Conservation (phyloP, 2,329 filamentous ascomycete species). For the Achaetomium macrosporum region DNA sequence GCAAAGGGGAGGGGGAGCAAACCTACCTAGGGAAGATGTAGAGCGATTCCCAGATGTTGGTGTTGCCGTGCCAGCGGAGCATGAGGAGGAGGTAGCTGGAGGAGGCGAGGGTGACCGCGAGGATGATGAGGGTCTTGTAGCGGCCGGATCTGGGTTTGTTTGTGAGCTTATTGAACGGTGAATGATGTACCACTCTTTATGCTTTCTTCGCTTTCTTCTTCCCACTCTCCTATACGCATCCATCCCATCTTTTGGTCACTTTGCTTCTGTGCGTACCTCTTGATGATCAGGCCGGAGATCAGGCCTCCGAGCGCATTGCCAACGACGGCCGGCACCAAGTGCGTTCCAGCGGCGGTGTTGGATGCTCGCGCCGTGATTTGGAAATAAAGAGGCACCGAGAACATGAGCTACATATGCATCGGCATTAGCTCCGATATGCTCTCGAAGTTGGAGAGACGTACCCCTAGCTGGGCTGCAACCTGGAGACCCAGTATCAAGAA, state of each 20-base stretch:
- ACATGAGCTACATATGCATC: constrained; percentile 46
- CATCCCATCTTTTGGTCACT: too few relatives aligned
- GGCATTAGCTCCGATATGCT: background rate
- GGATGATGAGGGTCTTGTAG: constrained; percentile 50
- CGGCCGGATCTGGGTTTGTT: constrained; percentile 44
- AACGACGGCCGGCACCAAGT: constrained; percentile 61
- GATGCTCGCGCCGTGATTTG: constrained; percentile 54
- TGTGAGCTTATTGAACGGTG: background rate
- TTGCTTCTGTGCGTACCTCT: constrained; percentile 28
- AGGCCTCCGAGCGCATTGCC: constrained; percentile 63
- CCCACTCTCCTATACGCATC: too few relatives aligned
- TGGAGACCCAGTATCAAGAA: constrained; percentile 50
- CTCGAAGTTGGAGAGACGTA: constrained; percentile 28
- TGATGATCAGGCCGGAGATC: constrained; percentile 52
- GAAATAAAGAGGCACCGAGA: constrained; percentile 63
- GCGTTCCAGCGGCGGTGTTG: constrained; percentile 51
- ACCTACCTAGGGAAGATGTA: constrained; percentile 50
- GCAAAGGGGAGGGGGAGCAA: background rate
- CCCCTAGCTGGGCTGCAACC: constrained; percentile 50
- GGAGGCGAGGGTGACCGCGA: constrained; percentile 45
- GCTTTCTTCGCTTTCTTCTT: too few relatives aligned
- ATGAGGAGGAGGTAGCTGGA: constrained; percentile 48
- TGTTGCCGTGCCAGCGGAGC: constrained; percentile 55
- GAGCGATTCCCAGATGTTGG: constrained; percentile 48
- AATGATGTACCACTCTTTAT: too few relatives aligned